Evolutionary conservation across 306 rosid genomes (phyloP), one percentile per base, ranked within the genome.

Genomic region (Elaeagnus macrophylla): DNA sequence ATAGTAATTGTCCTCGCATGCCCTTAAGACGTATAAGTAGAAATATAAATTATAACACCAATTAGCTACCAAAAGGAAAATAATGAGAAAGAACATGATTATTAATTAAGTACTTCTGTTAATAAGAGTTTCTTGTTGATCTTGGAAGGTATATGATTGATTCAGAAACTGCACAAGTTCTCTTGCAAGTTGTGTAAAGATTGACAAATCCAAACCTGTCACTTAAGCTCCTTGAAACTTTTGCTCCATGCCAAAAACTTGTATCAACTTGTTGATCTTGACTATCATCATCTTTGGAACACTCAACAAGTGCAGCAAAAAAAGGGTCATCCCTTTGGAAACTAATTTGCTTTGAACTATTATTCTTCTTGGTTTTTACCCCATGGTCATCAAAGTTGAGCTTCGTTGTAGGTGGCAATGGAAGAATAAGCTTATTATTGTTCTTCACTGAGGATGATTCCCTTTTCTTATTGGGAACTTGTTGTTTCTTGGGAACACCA

Each of bases 401-500:
- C 46, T 75, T 81, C 12, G 62, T 78, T 2, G 93, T 83, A 43
- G 87, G 89, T 9, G 93, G 88, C 56, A 84, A 54, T 25, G 94
- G 96, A 8, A 86, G 79, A 7, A 78, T 71, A 39, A 61, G 36
- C 54, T 49, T 12, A 10, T 19, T 49, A 12, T 10, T 41, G 4
- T 25, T 25, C 46, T 53, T 48, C 10, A 39, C 57, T 51, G 72
- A 59, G 32, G 88, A 66, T 48, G 85, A 69, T 12, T 68, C 65
- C 40, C 41, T 36, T 0, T 65, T 65, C 11, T 77, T 73, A 32
- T 61, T 75, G 55, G 80, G 72, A 39, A 32, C 62, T 46, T 75
- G 89, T 46, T 75, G 89, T 49, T 84, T 76, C 79, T 91, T 91
- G 45, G 99, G 96, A 54, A 91, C 84, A 54, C 99, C 99, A 0